Percentiles rank a stretch among this genome's conserved stretches.
Conservation (phyloP, 1,284 basidiomycete species). For the Puccinia polysora region DNA sequence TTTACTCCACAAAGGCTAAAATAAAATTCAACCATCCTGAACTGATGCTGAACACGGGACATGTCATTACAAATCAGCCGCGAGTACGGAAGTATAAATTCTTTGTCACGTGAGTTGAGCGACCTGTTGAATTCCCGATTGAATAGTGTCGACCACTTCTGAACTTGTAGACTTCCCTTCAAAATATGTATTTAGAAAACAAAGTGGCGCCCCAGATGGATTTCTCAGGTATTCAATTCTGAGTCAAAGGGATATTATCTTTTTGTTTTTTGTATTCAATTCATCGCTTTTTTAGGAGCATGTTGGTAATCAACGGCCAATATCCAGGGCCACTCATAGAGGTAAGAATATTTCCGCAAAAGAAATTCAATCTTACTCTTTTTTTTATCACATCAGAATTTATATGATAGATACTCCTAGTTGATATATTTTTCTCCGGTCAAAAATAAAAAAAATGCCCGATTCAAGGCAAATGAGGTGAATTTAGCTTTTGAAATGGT, state of each 20-base stretch:
- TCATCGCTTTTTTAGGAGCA: not conserved
- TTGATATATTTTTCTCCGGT: too few species aligned
- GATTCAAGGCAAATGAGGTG: not conserved
- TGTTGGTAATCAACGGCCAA: constrained; percentile 9
- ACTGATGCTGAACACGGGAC: not conserved
- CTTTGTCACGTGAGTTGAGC: not conserved
- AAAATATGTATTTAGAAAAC: too few species aligned
- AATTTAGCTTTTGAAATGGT: not conserved
- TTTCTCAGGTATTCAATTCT: not conserved
- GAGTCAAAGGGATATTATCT: too few species aligned
- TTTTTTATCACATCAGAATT: too few species aligned
- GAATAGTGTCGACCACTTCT: too few species aligned
- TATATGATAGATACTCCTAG: too few species aligned
- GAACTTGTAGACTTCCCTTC: too few species aligned
- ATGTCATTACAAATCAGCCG: not conserved
- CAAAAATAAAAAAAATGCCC: too few species aligned
- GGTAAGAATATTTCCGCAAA: not conserved
- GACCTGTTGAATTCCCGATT: too few species aligned
- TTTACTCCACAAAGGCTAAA: too few species aligned
- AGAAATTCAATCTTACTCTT: not conserved
- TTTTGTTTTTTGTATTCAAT: not conserved
- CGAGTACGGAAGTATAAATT: not conserved
- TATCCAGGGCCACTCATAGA: constrained; percentile 24
- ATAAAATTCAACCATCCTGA: too few species aligned
- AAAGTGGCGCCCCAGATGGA: not conserved